Evolutionary conservation across 2,329 filamentous ascomycete species (phyloP).

Genomic region (Aspergillus pseudotamarii): DNA sequence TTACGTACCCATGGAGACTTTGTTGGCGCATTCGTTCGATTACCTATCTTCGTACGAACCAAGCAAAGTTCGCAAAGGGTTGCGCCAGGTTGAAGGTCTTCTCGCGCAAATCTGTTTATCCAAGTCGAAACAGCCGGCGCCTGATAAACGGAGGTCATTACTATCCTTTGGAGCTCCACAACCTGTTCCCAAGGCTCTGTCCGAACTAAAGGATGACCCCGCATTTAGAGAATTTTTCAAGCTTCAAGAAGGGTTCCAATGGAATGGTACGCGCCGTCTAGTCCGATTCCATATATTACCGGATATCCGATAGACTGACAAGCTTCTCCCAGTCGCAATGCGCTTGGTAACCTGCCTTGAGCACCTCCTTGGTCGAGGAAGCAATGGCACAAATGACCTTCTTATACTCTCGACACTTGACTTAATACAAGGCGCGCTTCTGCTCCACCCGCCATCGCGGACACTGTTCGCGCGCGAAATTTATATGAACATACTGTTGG

Average conservation of each 20-base stretch:
- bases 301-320: slow-evolving; percentile 6
- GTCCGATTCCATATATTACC: neutral
- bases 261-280: slow-evolving; percentile 66
- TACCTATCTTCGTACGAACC: slow-evolving; percentile 92
- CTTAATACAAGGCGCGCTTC: slow-evolving; percentile 81
- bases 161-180: slow-evolving; percentile 43
- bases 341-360: slow-evolving; percentile 85
- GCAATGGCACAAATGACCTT: slow-evolving; percentile 80
- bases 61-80: slow-evolving; percentile 86
- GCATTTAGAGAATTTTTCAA: slow-evolving; percentile 97
- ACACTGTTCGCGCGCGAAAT: slow-evolving; percentile 83
- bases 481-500: slow-evolving; percentile 94
- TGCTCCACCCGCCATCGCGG: slow-evolving; percentile 89
- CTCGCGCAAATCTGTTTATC: slow-evolving; percentile 93
- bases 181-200: slow-evolving; percentile 63
- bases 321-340: slow-evolving; percentile 64
- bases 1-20: slow-evolving; percentile 71
- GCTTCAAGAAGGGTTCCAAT: slow-evolving; percentile 94
- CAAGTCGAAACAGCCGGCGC: slow-evolving; percentile 40
- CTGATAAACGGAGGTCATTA: slow-evolving; percentile 48
- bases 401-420: slow-evolving; percentile 87
- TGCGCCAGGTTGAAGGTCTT: slow-evolving; percentile 91
- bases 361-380: slow-evolving; percentile 78
- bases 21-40: slow-evolving; percentile 92
- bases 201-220: slow-evolving; percentile 75